phyloP scores from a whole-genome alignment of 2,329 filamentous ascomycete species.

The Aspergillus proliferans region DNA sequence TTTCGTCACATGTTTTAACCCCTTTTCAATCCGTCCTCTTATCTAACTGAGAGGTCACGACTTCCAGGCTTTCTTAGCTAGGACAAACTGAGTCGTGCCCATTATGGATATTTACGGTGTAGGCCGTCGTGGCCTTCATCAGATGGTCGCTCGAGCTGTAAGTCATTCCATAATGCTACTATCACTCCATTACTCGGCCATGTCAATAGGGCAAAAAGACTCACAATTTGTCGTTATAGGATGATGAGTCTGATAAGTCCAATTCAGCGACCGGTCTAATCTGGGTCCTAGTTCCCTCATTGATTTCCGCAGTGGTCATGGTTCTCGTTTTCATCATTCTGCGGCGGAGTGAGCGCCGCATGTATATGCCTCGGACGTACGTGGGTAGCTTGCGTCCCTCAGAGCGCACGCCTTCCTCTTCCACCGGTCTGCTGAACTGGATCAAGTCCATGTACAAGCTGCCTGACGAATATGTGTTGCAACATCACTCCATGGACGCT shows the following conservation, averaged over 20 bases:
- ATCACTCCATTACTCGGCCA: background rate
- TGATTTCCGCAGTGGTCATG: conserved; percentile 41
- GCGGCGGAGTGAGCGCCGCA: conserved; percentile 43
- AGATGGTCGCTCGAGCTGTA: conserved; percentile 15
- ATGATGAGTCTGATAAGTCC: conserved; percentile 17
- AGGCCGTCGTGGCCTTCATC: conserved; percentile 13
- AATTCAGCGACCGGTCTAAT: conserved; percentile 43
- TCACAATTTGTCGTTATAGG: background rate
- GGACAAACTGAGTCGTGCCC: background rate
- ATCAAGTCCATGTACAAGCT: conserved; percentile 59
- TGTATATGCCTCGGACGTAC: conserved; percentile 52
- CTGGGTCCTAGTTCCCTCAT: conserved; percentile 43
- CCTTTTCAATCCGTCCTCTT: too few species aligned
- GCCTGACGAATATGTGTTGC: conserved; percentile 71
- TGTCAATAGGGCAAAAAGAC: background rate
- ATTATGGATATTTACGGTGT: conserved; percentile 12
- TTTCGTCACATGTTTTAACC: too few species aligned
- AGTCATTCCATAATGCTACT: conserved; percentile 3
- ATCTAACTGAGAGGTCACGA: too few species aligned
- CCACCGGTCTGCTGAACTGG: conserved; percentile 62
- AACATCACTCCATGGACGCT: conserved; percentile 86
- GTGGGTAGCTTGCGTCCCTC: conserved; percentile 46
- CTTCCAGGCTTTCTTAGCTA: background rate
- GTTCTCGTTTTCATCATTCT: conserved; percentile 47
- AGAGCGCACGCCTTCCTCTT: conserved; percentile 54